phyloP scores from a whole-genome alignment of 192 early-diverging fungal species.

The Coemansia sp. region DNA sequence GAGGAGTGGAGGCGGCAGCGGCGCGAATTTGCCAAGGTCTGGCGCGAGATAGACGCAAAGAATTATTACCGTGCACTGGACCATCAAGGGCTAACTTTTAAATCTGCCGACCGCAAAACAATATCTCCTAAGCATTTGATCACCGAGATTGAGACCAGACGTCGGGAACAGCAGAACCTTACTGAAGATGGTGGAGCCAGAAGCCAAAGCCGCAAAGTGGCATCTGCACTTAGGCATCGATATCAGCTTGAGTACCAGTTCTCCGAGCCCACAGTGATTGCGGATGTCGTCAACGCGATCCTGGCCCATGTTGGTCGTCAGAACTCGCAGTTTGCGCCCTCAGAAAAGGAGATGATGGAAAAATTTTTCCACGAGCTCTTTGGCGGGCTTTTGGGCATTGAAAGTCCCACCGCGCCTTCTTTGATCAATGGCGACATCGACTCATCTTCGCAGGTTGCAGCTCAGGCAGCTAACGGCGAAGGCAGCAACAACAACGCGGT shows the following conservation, averaged over 20 bases:
- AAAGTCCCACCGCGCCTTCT: conserved; percentile 11
- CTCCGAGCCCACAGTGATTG: conserved; percentile 71
- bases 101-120: conserved; percentile 79
- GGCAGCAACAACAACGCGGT: neutral
- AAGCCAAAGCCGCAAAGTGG: conserved; percentile 44
- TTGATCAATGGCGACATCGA: neutral
- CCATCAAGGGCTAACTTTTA: conserved; percentile 91
- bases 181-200: conserved; percentile 27
- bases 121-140: conserved; percentile 76
- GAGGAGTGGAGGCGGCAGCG: conserved; percentile 84
- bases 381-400: conserved; percentile 54
- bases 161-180: conserved; percentile 75
- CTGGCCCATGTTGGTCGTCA: conserved; percentile 69
- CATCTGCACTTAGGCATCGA: conserved; percentile 52
- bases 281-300: conserved; percentile 75
- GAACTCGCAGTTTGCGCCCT: conserved; percentile 54
- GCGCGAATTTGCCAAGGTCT: conserved; percentile 95
- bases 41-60: conserved; percentile 91
- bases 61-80: conserved; percentile 96
- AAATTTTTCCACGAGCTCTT: conserved; percentile 74
- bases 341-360: conserved; percentile 74
- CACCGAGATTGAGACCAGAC: conserved; percentile 81
- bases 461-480: neutral
- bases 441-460: conserved; percentile 6
- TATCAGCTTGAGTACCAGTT: conserved; percentile 85